These are phyloP conservation scores for Fusarium sulawesiense DNA, from an alignment of 2,329 filamentous ascomycete genomes.

Conservation along the genomic window DNA sequence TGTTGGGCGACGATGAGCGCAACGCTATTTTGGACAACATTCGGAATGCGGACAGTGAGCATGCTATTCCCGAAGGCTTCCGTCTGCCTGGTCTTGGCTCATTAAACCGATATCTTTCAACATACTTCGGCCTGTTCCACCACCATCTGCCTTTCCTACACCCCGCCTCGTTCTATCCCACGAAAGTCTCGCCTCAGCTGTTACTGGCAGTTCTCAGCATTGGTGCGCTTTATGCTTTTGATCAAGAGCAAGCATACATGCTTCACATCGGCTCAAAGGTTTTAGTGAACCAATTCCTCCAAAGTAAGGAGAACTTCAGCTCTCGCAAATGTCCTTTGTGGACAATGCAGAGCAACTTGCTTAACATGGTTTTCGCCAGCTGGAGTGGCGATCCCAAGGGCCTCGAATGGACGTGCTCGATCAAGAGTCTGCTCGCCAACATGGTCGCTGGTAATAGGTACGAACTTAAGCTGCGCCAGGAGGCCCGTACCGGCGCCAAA, in stretches of 20 bases:
- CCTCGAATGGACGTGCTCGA: slow-evolving; percentile 97
- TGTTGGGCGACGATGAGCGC: slow-evolving; percentile 86
- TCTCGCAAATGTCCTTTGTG: slow-evolving; percentile 96
- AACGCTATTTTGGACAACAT: slow-evolving; percentile 88
- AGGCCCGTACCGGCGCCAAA: slow-evolving; percentile 80
- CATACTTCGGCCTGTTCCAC: slow-evolving; percentile 97
- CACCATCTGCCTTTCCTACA: slow-evolving; percentile 97
- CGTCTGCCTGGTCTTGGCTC: slow-evolving; percentile 83
- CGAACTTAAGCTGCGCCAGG: slow-evolving; percentile 91
- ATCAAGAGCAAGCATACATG: slow-evolving; percentile 96
- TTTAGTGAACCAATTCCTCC: slow-evolving; percentile 94
- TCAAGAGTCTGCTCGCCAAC: slow-evolving; percentile 96
- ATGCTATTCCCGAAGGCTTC: slow-evolving; percentile 88
- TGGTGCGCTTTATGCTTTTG: slow-evolving; percentile 94
- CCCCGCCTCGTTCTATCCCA: slow-evolving; percentile 87
- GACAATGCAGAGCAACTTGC: slow-evolving; percentile 96
- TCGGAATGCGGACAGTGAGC: slow-evolving; percentile 81
- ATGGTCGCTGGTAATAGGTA: slow-evolving; percentile 99
- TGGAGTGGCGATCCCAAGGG: slow-evolving; percentile 99
- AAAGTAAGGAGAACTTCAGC: slow-evolving; percentile 99
- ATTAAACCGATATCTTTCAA: slow-evolving; percentile 91
- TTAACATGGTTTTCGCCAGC: slow-evolving; percentile 99
- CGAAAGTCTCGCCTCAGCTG: slow-evolving; percentile 81
- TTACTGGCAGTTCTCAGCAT: slow-evolving; percentile 93
- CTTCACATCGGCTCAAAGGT: slow-evolving; percentile 98